A percentile compares a stretch with the other conserved stretches of the same genome.
These are phyloP conservation scores for Calonectria leucothoes DNA, from an alignment of 2,329 filamentous ascomycete genomes.

Conservation along the genomic window DNA sequence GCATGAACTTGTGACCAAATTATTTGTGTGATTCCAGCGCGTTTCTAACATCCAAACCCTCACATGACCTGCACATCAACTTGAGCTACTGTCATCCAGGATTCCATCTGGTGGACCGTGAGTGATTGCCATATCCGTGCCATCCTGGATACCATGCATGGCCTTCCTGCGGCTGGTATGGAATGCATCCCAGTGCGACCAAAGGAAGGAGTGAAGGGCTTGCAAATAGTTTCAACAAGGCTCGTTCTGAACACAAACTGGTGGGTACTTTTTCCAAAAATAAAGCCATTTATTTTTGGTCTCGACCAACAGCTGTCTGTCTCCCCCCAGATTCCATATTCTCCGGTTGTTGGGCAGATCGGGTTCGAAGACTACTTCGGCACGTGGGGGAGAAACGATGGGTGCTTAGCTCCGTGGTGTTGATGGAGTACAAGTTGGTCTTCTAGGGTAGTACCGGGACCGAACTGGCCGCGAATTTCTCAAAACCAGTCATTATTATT, in stretches of 20 bases:
- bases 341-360: conserved; percentile 17
- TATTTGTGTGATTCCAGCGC: too few relatives aligned
- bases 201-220: conserved; percentile 57
- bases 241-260: conserved; percentile 55
- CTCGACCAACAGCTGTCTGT: conserved; percentile 41
- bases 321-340: conserved; percentile 53
- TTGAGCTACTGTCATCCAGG: conserved; percentile 49
- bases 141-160: conserved; percentile 37
- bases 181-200: conserved; percentile 55
- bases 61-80: conserved; percentile 43
- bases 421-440: not conserved
- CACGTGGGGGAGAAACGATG: too few relatives aligned
- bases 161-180: conserved; percentile 46
- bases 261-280: conserved; percentile 55
- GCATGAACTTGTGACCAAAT: too few relatives aligned
- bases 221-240: conserved; percentile 55
- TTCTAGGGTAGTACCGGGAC: not conserved
- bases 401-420: not conserved
- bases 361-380: too few relatives aligned
- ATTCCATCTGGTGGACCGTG: conserved; percentile 53
- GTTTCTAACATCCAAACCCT: too few relatives aligned
- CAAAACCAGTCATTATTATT: not conserved
- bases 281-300: conserved; percentile 32
- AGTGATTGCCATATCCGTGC: conserved; percentile 45
- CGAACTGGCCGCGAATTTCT: not conserved